A percentile compares a stretch with the other conserved stretches of the same genome.
These are phyloP conservation scores for Trichosanthes truncata DNA, from an alignment of 306 rosid species.

Conservation along the genomic window DNA sequence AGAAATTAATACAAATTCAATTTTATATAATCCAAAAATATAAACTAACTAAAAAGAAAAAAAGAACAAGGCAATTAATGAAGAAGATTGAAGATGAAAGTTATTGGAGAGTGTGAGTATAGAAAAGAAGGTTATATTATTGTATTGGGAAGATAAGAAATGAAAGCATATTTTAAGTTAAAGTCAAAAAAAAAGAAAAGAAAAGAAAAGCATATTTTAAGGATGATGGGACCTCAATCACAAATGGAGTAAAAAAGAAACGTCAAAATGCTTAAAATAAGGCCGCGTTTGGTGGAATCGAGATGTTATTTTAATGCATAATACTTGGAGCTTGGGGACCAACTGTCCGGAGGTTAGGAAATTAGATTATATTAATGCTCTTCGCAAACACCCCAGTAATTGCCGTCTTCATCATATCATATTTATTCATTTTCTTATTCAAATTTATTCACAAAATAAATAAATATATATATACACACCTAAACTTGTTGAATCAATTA, in stretches of 20 bases:
- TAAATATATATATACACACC: no score
- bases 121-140: neutral
- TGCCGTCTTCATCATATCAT: no score
- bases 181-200: no score
- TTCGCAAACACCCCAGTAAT: neutral
- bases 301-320: neutral
- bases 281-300: neutral
- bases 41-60: neutral
- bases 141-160: neutral
- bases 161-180: neutral
- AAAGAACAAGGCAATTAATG: neutral
- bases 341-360: neutral
- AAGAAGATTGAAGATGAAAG: neutral
- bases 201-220: neutral
- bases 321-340: neutral
- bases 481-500: no score
- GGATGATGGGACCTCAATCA: conserved; percentile 3
- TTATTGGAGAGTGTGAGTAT: neutral
- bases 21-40: neutral
- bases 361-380: neutral
- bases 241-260: neutral
- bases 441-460: no score
- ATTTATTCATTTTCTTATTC: no score
- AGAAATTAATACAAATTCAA: no score
- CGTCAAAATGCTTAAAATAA: neutral